Base-by-base conservation (phyloP, 768 basidiomycete species). In the Austroboletus eburneus region DNA sequence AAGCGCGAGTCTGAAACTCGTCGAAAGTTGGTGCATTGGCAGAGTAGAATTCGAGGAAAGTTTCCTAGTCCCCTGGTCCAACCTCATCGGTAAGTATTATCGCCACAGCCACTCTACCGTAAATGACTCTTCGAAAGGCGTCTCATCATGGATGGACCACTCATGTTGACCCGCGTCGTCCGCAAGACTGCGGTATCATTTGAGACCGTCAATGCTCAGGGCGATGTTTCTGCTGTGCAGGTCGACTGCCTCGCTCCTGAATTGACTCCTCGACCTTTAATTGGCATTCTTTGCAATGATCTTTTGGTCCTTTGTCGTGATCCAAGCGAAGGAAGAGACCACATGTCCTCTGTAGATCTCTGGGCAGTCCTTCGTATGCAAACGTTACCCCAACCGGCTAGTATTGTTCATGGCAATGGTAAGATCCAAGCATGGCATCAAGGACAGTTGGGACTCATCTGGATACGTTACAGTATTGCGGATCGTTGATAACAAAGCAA, bases 11-110 rank as follows among this genome's bases (percentile, higher is more conserved):
- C 91, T 2, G 96, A 99, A 69, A 93, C 90, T 2, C 77, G 96
- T 18, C 78, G 85, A 38, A 89, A 91, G 61, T 80, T 98, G 21
- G 88, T 97, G 16, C 82, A 87, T 59, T 93, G 89, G 90, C 91
- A 93, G 68, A 60, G 83, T 29, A 77, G 91, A 56, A 97, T 99
- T 57, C 77, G 85, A 32, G 90, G 91, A 17, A 88, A 81, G 62
- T 97, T 96, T 66, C 93, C 92, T 8, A 94, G 91, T 49, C 94
- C 96, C n/a, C 73, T 99, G 30, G 96, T 99, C 29, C 96, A 98
- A 65, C 96, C 96, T 8, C 96, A 99, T 70, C 83, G 91, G 88
- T 91, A 59, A 62, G 77, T 57, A 25, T 13, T 21, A 14, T 29
- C 20, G 46, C 42, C 45, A 17, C 12, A 30, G 18, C 47, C n/a